Base-by-base conservation (phyloP, 768 basidiomycete species). In the button mushroom (Agaricus bisporus) region DNA sequence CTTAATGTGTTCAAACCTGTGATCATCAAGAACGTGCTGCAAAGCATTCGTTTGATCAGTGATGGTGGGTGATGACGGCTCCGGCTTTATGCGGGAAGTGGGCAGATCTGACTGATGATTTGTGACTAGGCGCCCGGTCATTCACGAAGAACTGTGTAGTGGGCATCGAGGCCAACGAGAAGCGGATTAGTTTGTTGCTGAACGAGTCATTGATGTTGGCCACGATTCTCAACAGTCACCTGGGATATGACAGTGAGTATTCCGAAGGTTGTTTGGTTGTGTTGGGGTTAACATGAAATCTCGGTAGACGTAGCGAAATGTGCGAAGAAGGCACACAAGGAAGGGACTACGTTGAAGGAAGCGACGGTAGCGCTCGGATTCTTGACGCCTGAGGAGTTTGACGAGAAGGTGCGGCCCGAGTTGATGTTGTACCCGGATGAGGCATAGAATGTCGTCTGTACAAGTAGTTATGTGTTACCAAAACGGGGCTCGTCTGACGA, bases 1-100 rank as follows among this genome's bases (percentile, higher is more conserved):
- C 73, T 99, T 64, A 99, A 99, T 71, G 97, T 98, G 14, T 99
- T 98, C 79, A 99, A 99, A 75, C 97, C 97, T 43, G 93, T 98
- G 57, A 88, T 98, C 62, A 95, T 95, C 72, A 97, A 95, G 77
- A 98, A 97, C 70, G 88, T 99, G 28, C 74, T 98, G 49, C 95
- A 95, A 70, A 94, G 91, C 68, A 95, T 98, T 63, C 86, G 95
- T 18, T 75, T 99, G 49, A 76, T 98, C 49, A 82, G 91, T 56
- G 97, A 98, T 69, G 97, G 95, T 84, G 63, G 79, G 61, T 38
- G 46, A 41, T 41, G 18, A 12, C 35, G 18, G 14, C 35, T 41
- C 52, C 42, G 38, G 44, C 41, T 51, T 22, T 41, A 41, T 47
- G 41, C 42, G 51, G 29, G 47, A 39, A 36, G 25, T 54, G 47